phyloP scores from a whole-genome alignment of 1,284 basidiomycete genomes.

The Chiua sp. region DNA sequence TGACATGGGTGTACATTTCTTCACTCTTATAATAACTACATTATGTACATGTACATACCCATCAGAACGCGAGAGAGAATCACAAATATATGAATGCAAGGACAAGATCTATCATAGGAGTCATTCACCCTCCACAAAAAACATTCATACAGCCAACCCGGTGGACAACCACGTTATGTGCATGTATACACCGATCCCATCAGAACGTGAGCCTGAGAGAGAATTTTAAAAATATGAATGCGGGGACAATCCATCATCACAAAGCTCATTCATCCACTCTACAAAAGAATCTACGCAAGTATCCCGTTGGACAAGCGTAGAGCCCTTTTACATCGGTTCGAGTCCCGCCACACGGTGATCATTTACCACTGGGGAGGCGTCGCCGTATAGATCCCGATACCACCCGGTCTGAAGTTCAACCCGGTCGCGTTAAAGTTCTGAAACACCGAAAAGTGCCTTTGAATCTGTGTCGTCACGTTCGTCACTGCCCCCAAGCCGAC shows the following conservation, averaged over 20 bases:
- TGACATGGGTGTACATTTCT: not conserved
- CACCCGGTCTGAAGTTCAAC: conserved; percentile 19
- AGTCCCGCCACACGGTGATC: too few species aligned
- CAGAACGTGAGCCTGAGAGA: too few species aligned
- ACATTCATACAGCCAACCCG: too few species aligned
- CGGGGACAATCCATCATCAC: too few species aligned
- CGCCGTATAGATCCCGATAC: conserved; percentile 32
- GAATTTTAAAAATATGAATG: too few species aligned
- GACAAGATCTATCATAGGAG: too few species aligned
- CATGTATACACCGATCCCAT: too few species aligned
- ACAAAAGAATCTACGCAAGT: not conserved
- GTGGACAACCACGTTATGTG: too few species aligned
- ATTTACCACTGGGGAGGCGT: conserved; percentile 5
- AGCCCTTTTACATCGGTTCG: not conserved
- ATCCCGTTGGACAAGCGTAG: not conserved
- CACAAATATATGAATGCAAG: too few species aligned
- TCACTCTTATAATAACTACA: not conserved
- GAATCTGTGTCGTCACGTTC: conserved; percentile 26
- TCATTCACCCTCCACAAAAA: too few species aligned
- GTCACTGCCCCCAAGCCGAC: conserved; percentile 24
- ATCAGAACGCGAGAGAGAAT: not conserved
- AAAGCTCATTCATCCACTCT: too few species aligned
- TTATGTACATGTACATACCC: not conserved
- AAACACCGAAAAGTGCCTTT: conserved; percentile 12
- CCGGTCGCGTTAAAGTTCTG: conserved; percentile 26